phyloP scores from a whole-genome alignment of 768 basidiomycete species.

The Lactifluus hygrophoroides region DNA sequence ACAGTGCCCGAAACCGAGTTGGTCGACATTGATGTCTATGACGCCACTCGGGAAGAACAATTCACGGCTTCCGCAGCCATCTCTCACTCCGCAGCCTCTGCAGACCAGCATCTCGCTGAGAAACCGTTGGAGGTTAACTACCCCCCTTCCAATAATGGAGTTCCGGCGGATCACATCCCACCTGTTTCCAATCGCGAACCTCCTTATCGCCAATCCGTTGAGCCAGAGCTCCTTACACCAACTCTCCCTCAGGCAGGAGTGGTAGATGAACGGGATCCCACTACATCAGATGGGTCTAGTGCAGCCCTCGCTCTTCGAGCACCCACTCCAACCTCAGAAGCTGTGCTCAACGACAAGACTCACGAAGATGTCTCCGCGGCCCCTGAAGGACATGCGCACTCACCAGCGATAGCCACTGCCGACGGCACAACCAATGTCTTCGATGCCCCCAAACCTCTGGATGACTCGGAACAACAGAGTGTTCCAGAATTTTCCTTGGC shows the following conservation, averaged over 20 bases:
- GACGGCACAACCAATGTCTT: background rate
- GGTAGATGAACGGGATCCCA: background rate
- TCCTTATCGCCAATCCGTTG: constrained; percentile 29
- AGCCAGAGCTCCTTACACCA: constrained; percentile 5
- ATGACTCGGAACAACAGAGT: background rate
- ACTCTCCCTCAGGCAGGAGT: background rate
- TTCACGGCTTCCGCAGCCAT: background rate
- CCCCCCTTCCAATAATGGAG: constrained; percentile 35
- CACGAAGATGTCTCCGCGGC: background rate
- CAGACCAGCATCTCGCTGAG: background rate
- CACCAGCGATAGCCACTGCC: background rate
- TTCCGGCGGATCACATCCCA: constrained; percentile 65
- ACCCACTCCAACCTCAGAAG: background rate
- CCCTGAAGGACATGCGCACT: background rate
- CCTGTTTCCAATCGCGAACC: constrained; percentile 42
- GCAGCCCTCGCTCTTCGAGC: background rate
- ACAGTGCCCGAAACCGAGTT: constrained; percentile 11
- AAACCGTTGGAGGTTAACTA: background rate
- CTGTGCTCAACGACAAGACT: background rate
- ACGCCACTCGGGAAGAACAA: constrained; percentile 16
- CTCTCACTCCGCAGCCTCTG: background rate
- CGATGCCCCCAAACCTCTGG: background rate
- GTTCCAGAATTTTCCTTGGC: background rate
- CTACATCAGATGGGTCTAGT: background rate
- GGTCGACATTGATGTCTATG: constrained; percentile 19